phyloP scores from a whole-genome alignment of 805 yeast genomes.

The Kockiozyma suomiensis region DNA sequence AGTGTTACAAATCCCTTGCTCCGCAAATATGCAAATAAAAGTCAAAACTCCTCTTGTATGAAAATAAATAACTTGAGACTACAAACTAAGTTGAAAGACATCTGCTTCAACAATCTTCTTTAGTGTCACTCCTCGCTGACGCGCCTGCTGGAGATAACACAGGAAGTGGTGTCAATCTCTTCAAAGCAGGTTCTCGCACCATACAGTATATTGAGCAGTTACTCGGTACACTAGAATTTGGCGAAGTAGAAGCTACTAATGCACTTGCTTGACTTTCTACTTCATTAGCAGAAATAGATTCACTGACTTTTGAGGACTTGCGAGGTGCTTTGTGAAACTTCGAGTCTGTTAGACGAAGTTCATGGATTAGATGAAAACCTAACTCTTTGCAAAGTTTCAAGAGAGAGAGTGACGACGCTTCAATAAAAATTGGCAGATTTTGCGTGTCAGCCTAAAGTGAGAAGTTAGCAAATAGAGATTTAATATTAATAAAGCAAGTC shows the following conservation, averaged over 20 bases:
- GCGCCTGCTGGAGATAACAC: background rate
- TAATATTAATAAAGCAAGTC: background rate
- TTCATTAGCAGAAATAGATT: no score
- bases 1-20: background rate
- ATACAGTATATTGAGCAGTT: constrained; percentile 29
- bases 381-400: constrained; percentile 13
- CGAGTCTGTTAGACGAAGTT: constrained; percentile 20
- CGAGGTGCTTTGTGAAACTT: background rate
- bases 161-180: constrained; percentile 14
- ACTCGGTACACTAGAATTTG: background rate
- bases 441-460: constrained; percentile 24
- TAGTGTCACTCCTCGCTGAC: background rate
- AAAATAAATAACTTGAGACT: no score
- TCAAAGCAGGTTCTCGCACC: constrained; percentile 24
- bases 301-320: background rate
- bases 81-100: no score
- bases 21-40: background rate
- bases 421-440: constrained; percentile 25
- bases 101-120: background rate
- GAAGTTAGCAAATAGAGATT: background rate
- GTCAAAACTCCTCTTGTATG: background rate
- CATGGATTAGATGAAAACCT: constrained; percentile 26
- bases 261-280: background rate
- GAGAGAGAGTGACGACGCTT: constrained; percentile 6
- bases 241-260: background rate